These are phyloP conservation scores for Leucosporidium yakuticum DNA, from an alignment of 768 basidiomycete genomes.

Conservation along the genomic window DNA sequence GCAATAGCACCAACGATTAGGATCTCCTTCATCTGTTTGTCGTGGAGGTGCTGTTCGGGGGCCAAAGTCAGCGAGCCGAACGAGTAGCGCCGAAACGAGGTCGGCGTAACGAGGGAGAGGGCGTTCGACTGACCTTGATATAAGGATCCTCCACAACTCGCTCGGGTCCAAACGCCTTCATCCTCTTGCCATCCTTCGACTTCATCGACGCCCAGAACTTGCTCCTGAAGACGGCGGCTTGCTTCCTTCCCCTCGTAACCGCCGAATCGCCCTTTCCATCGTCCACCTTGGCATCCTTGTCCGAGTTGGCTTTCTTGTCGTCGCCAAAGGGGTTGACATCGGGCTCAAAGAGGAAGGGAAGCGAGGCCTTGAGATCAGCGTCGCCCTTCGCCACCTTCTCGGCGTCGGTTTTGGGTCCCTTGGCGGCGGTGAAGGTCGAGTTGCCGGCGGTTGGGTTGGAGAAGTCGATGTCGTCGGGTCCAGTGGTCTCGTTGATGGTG, in stretches of 20 bases:
- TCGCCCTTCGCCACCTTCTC: neutral
- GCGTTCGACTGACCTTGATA: slow-evolving; percentile 1
- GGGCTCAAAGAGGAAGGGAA: slow-evolving; percentile 15
- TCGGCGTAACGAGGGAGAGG: neutral
- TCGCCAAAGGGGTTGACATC: neutral
- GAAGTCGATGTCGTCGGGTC: neutral
- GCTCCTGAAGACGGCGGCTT: neutral
- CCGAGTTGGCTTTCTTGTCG: neutral
- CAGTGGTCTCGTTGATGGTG: neutral
- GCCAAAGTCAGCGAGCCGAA: no score
- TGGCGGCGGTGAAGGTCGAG: neutral
- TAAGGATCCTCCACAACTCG: slow-evolving; percentile 9
- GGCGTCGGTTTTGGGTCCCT: neutral
- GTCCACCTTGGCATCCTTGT: neutral
- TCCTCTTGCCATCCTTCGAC: slow-evolving; percentile 1
- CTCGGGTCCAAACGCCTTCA: slow-evolving; percentile 1
- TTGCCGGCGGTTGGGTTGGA: neutral
- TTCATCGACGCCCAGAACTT: neutral
- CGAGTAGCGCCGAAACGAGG: neutral
- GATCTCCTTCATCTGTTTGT: slow-evolving; percentile 14
- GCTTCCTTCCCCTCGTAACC: neutral
- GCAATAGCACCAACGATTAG: neutral
- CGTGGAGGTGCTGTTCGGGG: neutral
- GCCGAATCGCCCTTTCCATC: no score
- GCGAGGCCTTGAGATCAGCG: slow-evolving; percentile 3